These are phyloP conservation scores for Triticum urartu DNA, from an alignment of 176 grass and related monocot genomes.

Conservation along the genomic window DNA sequence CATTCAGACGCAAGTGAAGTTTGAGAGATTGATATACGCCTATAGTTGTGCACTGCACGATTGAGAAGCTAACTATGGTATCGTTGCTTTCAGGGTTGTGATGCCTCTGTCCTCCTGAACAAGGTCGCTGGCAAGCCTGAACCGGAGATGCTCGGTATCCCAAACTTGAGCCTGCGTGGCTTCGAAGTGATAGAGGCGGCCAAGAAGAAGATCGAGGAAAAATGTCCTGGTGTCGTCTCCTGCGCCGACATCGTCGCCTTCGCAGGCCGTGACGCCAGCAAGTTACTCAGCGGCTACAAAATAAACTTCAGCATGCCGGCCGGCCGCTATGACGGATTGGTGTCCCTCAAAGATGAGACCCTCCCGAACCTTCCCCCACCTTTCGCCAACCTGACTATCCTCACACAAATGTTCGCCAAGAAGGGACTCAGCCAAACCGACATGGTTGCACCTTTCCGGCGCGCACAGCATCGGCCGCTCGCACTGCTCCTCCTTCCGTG, in stretches of 20 bases:
- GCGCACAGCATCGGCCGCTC: constrained; percentile 36
- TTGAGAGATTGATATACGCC: too few species aligned
- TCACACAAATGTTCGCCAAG: constrained; percentile 22
- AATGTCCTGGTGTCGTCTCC: constrained; percentile 38
- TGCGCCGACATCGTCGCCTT: constrained; percentile 55
- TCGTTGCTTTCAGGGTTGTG: background rate
- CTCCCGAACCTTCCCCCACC: constrained; percentile 15
- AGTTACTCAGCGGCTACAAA: background rate
- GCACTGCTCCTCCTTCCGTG: constrained; percentile 34
- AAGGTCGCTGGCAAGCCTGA: too few species aligned
- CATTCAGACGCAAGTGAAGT: background rate
- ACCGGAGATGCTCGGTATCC: background rate
- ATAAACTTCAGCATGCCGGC: constrained; percentile 39
- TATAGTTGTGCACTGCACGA: too few species aligned
- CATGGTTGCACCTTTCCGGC: constrained; percentile 45
- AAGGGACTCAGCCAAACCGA: constrained; percentile 27
- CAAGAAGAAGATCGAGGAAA: background rate
- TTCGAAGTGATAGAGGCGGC: background rate
- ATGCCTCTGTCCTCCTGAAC: background rate
- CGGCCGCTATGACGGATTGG: constrained; percentile 35
- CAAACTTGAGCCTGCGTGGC: background rate
- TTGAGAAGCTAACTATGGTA: too few species aligned
- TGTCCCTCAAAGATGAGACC: background rate
- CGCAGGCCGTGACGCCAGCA: constrained; percentile 38
- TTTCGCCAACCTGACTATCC: background rate